Base-by-base conservation (phyloP, 2,329 filamentous ascomycete genomes). In the Arthrobotrys sphaeroides region DNA sequence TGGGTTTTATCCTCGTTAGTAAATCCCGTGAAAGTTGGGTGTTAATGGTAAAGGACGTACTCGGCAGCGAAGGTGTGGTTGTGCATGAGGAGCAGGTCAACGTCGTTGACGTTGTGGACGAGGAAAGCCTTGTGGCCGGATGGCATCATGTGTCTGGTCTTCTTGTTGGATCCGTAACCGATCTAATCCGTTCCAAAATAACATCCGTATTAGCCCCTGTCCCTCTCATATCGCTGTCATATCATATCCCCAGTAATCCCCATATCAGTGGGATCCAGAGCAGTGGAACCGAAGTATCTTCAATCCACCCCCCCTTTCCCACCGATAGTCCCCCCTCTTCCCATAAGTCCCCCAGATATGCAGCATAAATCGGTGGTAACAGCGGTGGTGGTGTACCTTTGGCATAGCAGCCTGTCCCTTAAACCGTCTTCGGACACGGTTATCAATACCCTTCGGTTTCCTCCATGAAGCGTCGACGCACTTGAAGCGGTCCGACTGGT, bases 401-500 rank as follows among this genome's bases (percentile, higher is more conserved):
- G 95, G 95, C 94, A 99, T 98, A 83, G 90, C 89, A 86, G 91
- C 91, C 87, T 92, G 92, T 83, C 95, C 93, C 87, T 92, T 93
- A 89, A 99, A 99, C 81, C 95, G 92, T 89, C 95, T 90, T 85
- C 95, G 92, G 84, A 99, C 94, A 83, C 92, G 88, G 88, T 94
- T 96, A 88, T 99, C 95, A 86, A 99, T 99, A 93, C 95, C 95
- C 92, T 99, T 99, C 81, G 95, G 95, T 90, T 98, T 99, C 87
- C 95, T 91, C 95, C 95, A 99, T 89, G 89, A 90, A 81, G 91
- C 84, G 84, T 88, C 90, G 81, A 98, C 90, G 84, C 95, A 90
- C 88, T 90, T 97, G 89, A 96, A 99, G 84, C 90, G 90, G 87
- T 98, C 95, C 86, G 89, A 92, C 90, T 99, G 95, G 88, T 99